Evolutionary conservation across 805 yeast genomes (phyloP), one percentile per base, ranked within the genome.

Genomic region (Scheffersomyces coipomensis): DNA sequence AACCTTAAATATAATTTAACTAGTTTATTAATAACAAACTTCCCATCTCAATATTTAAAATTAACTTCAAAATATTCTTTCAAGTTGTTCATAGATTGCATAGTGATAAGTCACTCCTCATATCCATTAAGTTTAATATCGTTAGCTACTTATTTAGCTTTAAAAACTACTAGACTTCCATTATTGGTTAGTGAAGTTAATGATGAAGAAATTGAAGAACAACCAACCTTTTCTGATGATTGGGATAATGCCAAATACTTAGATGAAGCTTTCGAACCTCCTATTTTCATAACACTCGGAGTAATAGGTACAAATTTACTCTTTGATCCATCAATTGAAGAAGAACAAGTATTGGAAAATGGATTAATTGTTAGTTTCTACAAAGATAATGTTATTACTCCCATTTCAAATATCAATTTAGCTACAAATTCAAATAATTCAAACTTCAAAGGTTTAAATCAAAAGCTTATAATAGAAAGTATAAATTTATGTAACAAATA

Each of bases 201-300:
- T 52, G 85, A 80, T 48, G 81, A 77, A 40, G 81, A 81, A 43
- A 78, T 88, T 16, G 96, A 85, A 56, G 97, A 90, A 59, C 83
- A 86, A 46, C 97, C 97, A 1, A 84, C 88, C 0, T 90, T 91
- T 52, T 81, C 90, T 29, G 97, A 90, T 53, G 96, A 88, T 49
- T 91, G 85, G 90, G 83, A 71, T 52, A 68, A 66, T 44, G 78
- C 83, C 19, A 70, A 48, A 39, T 61, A 66, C 2, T 51, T 61
- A 18, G 55, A 58, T 23, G 51, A 62, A 1, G 34, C 33, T 2
- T 78, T 78, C 61, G 72, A 76, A 33, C 91, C 95, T 0, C 96
- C 97, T 0, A 60, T 91, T 13, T 65, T 87, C 27, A 79, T 93
- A 49, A 78, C 91, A 0, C 62, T 85, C 19, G 96, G 96, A 0